phyloP scores from a whole-genome alignment of 495 filamentous ascomycete genomes.

The Corynascus novoguineensis region DNA sequence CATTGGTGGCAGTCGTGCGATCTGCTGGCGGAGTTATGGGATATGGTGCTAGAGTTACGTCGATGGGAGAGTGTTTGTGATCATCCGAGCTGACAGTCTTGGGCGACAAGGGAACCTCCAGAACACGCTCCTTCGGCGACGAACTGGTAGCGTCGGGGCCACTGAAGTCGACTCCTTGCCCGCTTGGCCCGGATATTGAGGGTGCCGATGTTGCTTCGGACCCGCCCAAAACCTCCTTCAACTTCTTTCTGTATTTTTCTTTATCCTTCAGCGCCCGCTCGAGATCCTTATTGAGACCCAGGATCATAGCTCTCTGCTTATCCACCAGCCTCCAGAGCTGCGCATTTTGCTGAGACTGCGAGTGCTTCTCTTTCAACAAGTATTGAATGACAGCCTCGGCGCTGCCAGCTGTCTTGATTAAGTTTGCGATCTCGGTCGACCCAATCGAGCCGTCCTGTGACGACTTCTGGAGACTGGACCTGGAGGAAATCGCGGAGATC shows the following conservation, averaged over 20 bases:
- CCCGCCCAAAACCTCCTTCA: conserved; percentile 62
- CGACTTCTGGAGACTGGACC: conserved; percentile 55
- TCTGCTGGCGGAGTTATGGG: conserved; percentile 51
- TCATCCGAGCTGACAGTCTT: conserved; percentile 36
- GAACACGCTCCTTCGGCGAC: conserved; percentile 28
- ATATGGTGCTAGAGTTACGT: conserved; percentile 50
- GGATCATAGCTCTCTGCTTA: conserved; percentile 88
- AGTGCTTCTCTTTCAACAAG: conserved; percentile 85
- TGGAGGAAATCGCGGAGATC: conserved; percentile 77
- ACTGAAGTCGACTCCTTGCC: conserved; percentile 9
- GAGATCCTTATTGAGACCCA: conserved; percentile 91
- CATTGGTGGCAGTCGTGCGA: conserved; percentile 23
- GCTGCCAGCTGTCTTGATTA: conserved; percentile 80
- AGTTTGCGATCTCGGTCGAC: conserved; percentile 60
- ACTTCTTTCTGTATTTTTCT: conserved; percentile 83
- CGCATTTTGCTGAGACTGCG: conserved; percentile 78
- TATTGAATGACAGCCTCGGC: conserved; percentile 84
- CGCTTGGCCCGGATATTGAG: conserved; percentile 7
- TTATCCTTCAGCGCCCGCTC: conserved; percentile 91
- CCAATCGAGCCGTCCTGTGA: conserved; percentile 52
- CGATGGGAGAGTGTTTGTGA: conserved; percentile 45
- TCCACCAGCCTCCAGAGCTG: conserved; percentile 95
- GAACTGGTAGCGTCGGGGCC: conserved; percentile 10
- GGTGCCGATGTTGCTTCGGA: conserved; percentile 25
- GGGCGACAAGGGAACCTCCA: conserved; percentile 39